phyloP scores from a whole-genome alignment of 78 protist genomes.

The Tieghemostelium lacteum region DNA sequence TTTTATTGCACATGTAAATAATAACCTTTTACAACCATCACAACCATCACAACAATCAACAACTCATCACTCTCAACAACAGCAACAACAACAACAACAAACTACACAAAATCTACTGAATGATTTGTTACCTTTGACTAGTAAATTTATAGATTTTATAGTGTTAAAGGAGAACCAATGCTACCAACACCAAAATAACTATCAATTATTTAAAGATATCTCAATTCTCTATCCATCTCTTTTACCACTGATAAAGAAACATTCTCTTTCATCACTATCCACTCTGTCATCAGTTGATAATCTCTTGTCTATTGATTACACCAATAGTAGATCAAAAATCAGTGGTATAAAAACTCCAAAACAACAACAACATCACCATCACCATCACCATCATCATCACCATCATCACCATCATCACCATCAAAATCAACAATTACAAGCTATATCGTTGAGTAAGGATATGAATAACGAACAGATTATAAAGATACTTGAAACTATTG shows the following conservation, averaged over 20 bases:
- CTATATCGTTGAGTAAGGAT: not conserved
- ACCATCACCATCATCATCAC: not conserved
- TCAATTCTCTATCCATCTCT: conserved; percentile 36
- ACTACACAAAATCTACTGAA: not conserved
- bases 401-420: not conserved
- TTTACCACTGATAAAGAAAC: not conserved
- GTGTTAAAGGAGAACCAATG: no score
- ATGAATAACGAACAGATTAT: not conserved
- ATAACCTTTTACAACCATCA: no score
- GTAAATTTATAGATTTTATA: conserved; percentile 34
- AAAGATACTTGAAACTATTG: conserved; percentile 20
- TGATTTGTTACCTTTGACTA: conserved; percentile 23
- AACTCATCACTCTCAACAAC: not conserved
- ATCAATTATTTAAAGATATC: conserved; percentile 12
- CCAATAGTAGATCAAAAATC: not conserved
- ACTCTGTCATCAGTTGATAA: not conserved
- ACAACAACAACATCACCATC: not conserved
- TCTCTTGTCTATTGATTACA: not conserved
- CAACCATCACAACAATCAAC: no score
- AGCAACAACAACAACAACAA: not conserved
- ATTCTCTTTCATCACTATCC: not conserved
- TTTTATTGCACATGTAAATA: no score
- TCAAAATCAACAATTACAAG: conserved; percentile 14
- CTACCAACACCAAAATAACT: not conserved
- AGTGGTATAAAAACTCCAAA: not conserved